Percentiles rank a stretch among this genome's conserved stretches.
phyloP scores from a whole-genome alignment of 306 rosid species.

The Quercus gilva region DNA sequence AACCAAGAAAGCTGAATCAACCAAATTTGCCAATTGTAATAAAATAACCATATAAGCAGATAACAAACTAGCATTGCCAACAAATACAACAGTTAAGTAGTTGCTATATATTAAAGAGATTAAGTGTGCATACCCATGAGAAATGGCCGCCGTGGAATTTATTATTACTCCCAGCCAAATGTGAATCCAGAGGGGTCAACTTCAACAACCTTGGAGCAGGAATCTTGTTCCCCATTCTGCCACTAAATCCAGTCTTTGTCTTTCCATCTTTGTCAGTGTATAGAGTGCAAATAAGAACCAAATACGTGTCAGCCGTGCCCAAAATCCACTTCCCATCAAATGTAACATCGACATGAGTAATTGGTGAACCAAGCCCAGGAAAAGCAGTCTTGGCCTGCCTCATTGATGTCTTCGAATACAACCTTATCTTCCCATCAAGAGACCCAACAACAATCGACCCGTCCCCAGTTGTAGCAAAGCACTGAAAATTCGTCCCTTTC shows the following conservation, averaged over 20 bases:
- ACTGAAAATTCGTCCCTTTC: constrained; percentile 81
- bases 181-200: constrained; percentile 85
- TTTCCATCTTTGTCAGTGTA: constrained; percentile 89
- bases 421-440: constrained; percentile 79
- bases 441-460: constrained; percentile 93
- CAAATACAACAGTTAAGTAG: neutral
- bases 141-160: constrained; percentile 90
- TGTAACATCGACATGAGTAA: constrained; percentile 85
- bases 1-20: neutral
- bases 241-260: constrained; percentile 80
- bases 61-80: neutral
- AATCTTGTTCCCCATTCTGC: constrained; percentile 84
- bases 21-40: neutral
- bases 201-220: constrained; percentile 88
- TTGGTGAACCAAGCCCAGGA: constrained; percentile 81
- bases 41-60: neutral
- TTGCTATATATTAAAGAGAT: neutral
- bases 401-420: constrained; percentile 86
- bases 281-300: constrained; percentile 78
- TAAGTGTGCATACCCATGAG: constrained; percentile 72
- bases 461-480: constrained; percentile 83
- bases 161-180: constrained; percentile 77
- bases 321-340: constrained; percentile 90
- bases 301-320: constrained; percentile 77
- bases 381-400: constrained; percentile 92